phyloP scores from a whole-genome alignment of 805 yeast species.

The Spencermartinsiella europaea region DNA sequence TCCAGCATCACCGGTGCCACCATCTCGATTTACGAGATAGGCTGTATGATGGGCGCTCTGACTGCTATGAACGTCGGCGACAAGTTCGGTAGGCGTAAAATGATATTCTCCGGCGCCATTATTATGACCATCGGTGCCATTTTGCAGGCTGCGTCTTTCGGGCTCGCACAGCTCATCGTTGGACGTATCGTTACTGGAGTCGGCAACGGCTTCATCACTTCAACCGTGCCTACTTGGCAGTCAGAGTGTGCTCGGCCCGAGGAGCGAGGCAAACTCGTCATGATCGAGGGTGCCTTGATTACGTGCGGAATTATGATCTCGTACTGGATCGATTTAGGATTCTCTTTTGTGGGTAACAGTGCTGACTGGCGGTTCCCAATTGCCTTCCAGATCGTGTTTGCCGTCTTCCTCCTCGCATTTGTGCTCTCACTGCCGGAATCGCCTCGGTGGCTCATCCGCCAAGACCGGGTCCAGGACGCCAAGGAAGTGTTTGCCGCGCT shows the following conservation, averaged over 20 bases:
- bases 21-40: slow-evolving; percentile 38
- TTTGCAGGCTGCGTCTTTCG: slow-evolving; percentile 36
- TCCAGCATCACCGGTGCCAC: slow-evolving; percentile 21
- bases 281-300: slow-evolving; percentile 19
- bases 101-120: slow-evolving; percentile 44
- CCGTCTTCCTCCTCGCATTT: slow-evolving; percentile 40
- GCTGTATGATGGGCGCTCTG: slow-evolving; percentile 46
- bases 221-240: slow-evolving; percentile 81
- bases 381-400: slow-evolving; percentile 21
- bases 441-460: slow-evolving; percentile 71
- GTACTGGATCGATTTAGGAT: slow-evolving; percentile 28
- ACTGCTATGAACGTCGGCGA: slow-evolving; percentile 46
- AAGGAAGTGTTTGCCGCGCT: slow-evolving; percentile 17
- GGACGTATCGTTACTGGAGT: slow-evolving; percentile 71
- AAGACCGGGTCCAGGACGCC: slow-evolving; percentile 64
- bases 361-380: slow-evolving; percentile 28
- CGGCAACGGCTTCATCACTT: slow-evolving; percentile 72
- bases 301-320: slow-evolving; percentile 31
- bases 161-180: slow-evolving; percentile 28
- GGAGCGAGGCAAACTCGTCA: slow-evolving; percentile 51
- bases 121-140: slow-evolving; percentile 47
- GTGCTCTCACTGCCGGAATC: slow-evolving; percentile 69
- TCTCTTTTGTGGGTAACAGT: slow-evolving; percentile 22
- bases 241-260: slow-evolving; percentile 67
- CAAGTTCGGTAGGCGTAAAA: slow-evolving; percentile 42